phyloP scores from a whole-genome alignment of 2,329 filamentous ascomycete species.

The Colletotrichum echinochloae region DNA sequence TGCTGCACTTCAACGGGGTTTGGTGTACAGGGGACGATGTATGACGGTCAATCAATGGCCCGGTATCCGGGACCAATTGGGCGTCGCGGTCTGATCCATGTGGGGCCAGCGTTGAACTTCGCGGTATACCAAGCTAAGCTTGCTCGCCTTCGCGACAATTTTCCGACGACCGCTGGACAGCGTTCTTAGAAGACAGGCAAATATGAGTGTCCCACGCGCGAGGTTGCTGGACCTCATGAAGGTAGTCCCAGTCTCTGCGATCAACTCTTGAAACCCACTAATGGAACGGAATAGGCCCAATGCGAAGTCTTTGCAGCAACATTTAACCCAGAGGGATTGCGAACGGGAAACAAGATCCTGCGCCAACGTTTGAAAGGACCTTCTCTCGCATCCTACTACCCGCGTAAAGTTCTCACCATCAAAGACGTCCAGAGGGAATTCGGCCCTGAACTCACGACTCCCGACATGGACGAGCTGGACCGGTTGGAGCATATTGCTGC shows the following conservation, averaged over 20 bases:
- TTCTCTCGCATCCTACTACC: slow-evolving; percentile 88
- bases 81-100: neutral
- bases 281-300: slow-evolving; percentile 72
- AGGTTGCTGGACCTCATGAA: slow-evolving; percentile 81
- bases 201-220: slow-evolving; percentile 72
- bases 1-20: neutral
- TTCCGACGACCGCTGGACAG: slow-evolving; percentile 29
- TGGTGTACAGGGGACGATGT: no score
- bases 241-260: slow-evolving; percentile 58
- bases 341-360: slow-evolving; percentile 91
- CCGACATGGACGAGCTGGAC: slow-evolving; percentile 82
- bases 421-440: slow-evolving; percentile 80
- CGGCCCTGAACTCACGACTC: slow-evolving; percentile 72
- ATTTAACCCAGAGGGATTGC: slow-evolving; percentile 86
- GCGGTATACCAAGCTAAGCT: slow-evolving; percentile 22
- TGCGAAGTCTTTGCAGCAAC: slow-evolving; percentile 92
- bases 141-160: slow-evolving; percentile 26
- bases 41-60: slow-evolving; percentile 29
- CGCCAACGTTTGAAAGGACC: slow-evolving; percentile 90
- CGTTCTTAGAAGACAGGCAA: slow-evolving; percentile 49
- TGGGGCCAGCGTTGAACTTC: slow-evolving; percentile 19
- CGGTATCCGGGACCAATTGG: slow-evolving; percentile 7
- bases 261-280: neutral
- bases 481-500: slow-evolving; percentile 80
- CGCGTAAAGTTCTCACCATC: slow-evolving; percentile 77